Evolutionary conservation across 2,329 filamentous ascomycete species (phyloP), one percentile per base, ranked within the genome.

Genomic region (Raffaelea ambrosiae): DNA sequence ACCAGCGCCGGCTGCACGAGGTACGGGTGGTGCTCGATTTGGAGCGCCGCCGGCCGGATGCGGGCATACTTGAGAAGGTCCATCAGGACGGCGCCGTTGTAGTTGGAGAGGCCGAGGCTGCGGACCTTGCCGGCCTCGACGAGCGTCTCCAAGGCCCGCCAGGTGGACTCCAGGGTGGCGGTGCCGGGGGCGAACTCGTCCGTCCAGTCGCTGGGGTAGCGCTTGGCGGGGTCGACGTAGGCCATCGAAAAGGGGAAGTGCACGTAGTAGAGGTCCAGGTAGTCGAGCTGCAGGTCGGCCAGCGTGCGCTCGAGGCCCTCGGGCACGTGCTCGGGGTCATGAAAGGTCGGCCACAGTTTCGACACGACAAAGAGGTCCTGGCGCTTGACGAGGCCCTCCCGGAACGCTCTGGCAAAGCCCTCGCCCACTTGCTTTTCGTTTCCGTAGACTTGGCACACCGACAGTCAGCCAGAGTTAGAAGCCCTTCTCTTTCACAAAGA

Each of bases 321-420:
- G 14, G 14, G 79, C 53, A 91, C 86, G 58, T 77, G 76, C 57
- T 91, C 83, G 58, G 74, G 74, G 60, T 91, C 84, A 73, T 95
- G 88, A 79, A 89, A 95, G 56, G 83, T 83, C 72, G 90, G 89
- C 88, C 89, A 95, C 50, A 95, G 83, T 75, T 95, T 95, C 67
- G 84, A 88, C 55, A 90, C 86, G 62, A 95, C 82, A 79, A 95
- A 95, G 63, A 95, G 84, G 21, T 95, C 88, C 67, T 86, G 80
- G 51, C 87, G 84, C 73, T 83, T 88, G 57, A 90, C 86, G 50
- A 91, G 66, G 40, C 86, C 85, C 10, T 93, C 87, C 61, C 84
- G 76, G 68, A 93, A 88, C 59, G 87, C 87, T 57, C 84, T 84
- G 51, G 81, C 79, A 40, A 91, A 76, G 59, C 87, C 87, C 63